Conservation (phyloP, 139 green algal species). For the Marvania coccoides region DNA sequence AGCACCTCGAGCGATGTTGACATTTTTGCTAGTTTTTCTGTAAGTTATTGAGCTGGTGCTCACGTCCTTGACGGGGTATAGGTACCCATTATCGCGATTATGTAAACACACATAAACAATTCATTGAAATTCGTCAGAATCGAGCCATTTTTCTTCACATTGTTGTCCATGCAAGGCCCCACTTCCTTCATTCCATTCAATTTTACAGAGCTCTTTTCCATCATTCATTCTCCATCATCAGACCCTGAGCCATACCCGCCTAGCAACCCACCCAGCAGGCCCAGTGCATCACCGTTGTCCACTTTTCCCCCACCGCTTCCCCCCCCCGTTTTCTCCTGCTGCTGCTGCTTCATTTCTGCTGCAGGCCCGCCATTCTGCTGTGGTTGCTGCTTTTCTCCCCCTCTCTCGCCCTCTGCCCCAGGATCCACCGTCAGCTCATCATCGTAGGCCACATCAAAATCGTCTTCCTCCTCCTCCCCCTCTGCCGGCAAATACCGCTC, state of each 20-base stretch:
- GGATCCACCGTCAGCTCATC: background rate
- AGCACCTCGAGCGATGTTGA: background rate
- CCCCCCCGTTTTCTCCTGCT: background rate
- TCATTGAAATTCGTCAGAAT: too few relatives aligned
- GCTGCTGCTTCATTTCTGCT: background rate
- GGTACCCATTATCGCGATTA: too few relatives aligned
- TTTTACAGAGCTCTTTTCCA: background rate
- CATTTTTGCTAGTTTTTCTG: too few relatives aligned
- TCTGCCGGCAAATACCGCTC: background rate
- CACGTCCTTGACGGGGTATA: too few relatives aligned
- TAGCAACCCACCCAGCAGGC: background rate
- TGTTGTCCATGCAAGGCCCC: background rate
- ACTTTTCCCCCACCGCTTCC: background rate
- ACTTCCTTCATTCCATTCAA: background rate
- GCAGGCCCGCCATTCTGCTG: background rate
- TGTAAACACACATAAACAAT: too few relatives aligned
- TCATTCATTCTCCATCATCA: background rate
- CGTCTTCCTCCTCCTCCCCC: background rate
- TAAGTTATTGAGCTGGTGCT: too few relatives aligned
- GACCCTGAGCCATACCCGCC: background rate
- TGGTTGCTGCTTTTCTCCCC: too few relatives aligned
- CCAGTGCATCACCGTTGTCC: background rate
- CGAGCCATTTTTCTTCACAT: too few relatives aligned
- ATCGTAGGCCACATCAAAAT: background rate
- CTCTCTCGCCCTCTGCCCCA: background rate